Base-by-base conservation (phyloP, 192 early-diverging fungal genomes). In the Backusella sp. region DNA sequence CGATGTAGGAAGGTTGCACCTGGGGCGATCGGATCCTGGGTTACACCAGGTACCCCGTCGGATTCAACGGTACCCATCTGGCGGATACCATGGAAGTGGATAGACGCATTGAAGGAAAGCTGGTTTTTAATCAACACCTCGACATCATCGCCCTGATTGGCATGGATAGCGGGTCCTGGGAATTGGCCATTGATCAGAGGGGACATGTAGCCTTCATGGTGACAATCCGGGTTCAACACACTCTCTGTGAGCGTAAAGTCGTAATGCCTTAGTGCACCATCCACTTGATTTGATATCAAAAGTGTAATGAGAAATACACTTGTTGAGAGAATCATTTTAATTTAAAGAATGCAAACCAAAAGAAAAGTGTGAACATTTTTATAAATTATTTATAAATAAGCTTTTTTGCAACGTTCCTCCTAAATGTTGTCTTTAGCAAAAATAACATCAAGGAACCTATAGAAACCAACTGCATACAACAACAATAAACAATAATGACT, bases 1-100 rank as follows among this genome's bases (percentile, higher is more conserved):
- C 83, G 79, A 68, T 87, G 81, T 1, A 81, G 77, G 56, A 81
- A 89, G 14, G 72, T 77, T 14, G 66, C 66, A 1, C 84, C 82
- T 11, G 87, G 75, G 3, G 79, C 79, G 44, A 89, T 89, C 2
- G 87, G 84, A 73, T 80, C 77, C 36, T 88, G 85, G 65, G 88
- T 93, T 82, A 90, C 84, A 21, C 89, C 91, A 17, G 93, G 90
- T 12, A 86, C 85, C 49, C 88, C 87, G 32, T 89, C 88, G 11
- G 82, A 80, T 35, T 79, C 83, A 4, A 70, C 75, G 2, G 84
- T 77, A 12, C 70, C 71, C 0, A 72, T 36, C 72, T 86, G 85
- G 0, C 78, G 83, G 21, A 87, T 76, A 8, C 88, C 88, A 75
- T 89, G 86, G 68, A 80, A 86, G 72, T 89, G 88, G 32, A 89